Base-by-base conservation (phyloP, 129 eudicot genomes). In the Ambrosia trifida region DNA sequence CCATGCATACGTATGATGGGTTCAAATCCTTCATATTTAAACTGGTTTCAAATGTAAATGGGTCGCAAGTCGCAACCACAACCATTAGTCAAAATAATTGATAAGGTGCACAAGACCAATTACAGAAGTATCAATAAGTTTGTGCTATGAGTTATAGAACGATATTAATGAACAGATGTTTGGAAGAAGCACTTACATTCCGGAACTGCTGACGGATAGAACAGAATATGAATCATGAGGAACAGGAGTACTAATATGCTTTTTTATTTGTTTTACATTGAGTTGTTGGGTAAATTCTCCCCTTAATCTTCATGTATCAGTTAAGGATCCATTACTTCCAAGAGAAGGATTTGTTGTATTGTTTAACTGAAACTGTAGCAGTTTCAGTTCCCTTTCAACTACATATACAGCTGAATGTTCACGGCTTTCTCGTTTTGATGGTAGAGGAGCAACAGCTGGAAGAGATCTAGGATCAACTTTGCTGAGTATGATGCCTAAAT, bases 191-290 rank as follows among this genome's bases (percentile, higher is more conserved):
- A 85, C 97, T 83, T 87, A 94, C 99, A 90, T 94, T 58, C 97
- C 97, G 0, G 99, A 89, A 88, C 97, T 89, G 90, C 99, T 94
- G 40, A 90, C 84, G 5, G 97, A 90, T 44, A 90, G 86, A 72
- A 94, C 88, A 0, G 96, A 88, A 75, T 87, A 90, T 19, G 96
- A 94, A 77, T 94, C 97, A 69, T 95, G 99, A 64, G 99, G 99
- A 84, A 90, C 97, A 50, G 99, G 90, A 41, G 97, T 90, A 66
- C 97, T 95, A 32, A 90, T 86, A 59, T 86, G 96, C 85, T 86
- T 95, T 73, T 95, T 95, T 6, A 81, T 78, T 86, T 90, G 99
- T 87, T 90, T 95, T 66, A 95, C 95, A 47, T 76, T 91, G 33
- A 90, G 84, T 57, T 84, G 95, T 69, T 90, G 96, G 57, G 88